Evolutionary conservation across 1,284 basidiomycete species (phyloP).

Genomic region (Spongiforma sp.): DNA sequence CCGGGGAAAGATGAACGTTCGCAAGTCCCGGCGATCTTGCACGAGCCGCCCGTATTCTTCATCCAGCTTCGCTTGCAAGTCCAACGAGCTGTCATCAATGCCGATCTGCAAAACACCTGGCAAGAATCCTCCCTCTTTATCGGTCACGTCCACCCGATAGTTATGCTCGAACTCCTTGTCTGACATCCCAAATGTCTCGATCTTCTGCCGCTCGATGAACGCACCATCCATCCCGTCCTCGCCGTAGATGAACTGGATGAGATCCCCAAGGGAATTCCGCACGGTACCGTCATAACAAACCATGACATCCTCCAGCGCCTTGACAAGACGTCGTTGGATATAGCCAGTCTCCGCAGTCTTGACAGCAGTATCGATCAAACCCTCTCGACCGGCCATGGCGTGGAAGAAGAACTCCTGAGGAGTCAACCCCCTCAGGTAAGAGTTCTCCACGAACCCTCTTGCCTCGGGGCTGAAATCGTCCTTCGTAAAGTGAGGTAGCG

Average conservation of each 20-base stretch:
- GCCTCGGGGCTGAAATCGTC: conserved; percentile 99
- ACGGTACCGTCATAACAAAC: conserved; percentile 99
- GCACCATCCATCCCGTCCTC: conserved; percentile 99
- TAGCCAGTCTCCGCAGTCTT: conserved; percentile 99
- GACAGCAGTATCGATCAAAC: conserved; percentile 99
- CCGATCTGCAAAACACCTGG: conserved; percentile 91
- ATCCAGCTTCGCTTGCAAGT: conserved; percentile 90
- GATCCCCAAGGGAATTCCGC: conserved; percentile 93
- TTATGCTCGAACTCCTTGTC: conserved; percentile 88
- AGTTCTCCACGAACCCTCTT: conserved; percentile 99
- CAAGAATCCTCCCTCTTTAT: conserved; percentile 76
- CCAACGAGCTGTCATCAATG: conserved; percentile 88
- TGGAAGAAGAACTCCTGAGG: conserved; percentile 99
- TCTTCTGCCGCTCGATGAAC: conserved; percentile 94
- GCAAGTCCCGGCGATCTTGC: conserved; percentile 79
- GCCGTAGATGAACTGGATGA: conserved; percentile 97
- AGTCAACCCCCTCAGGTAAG: conserved; percentile 96
- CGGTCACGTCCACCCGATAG: conserved; percentile 94
- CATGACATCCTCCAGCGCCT: conserved; percentile 97
- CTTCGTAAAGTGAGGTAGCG: conserved; percentile 97
- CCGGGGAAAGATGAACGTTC: conserved; percentile 86
- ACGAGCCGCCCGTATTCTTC: conserved; percentile 84
- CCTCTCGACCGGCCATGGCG: conserved; percentile 99
- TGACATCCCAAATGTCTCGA: conserved; percentile 88
- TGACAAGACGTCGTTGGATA: conserved; percentile 97